phyloP scores from a whole-genome alignment of 306 rosid species.

The Pterocarpus santalinus region DNA sequence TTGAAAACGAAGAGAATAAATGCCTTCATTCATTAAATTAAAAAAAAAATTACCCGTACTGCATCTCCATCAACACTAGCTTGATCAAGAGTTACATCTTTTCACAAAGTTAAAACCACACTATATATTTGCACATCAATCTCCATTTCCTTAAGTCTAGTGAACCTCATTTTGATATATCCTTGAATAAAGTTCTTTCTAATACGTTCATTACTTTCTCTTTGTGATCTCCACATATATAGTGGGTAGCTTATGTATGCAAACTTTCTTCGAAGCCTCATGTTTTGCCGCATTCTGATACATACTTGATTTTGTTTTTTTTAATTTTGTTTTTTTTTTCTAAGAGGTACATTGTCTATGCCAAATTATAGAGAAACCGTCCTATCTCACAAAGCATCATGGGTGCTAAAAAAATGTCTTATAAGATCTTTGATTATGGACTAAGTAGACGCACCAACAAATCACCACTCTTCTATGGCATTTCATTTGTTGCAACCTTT shows the following conservation, averaged over 20 bases:
- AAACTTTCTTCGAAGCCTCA: background rate
- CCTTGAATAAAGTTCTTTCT: background rate
- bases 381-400: background rate
- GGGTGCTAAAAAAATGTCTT: background rate
- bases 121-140: background rate
- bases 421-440: background rate
- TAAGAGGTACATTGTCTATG: background rate
- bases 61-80: background rate
- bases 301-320: too few relatives aligned
- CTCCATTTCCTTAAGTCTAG: background rate
- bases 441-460: slow-evolving; percentile 7
- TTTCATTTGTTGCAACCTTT: background rate
- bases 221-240: background rate
- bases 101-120: background rate
- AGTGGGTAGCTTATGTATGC: background rate
- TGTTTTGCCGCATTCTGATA: background rate
- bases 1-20: slow-evolving; percentile 5
- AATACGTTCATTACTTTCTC: background rate
- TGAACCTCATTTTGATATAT: too few relatives aligned
- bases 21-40: background rate
- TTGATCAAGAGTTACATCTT: background rate
- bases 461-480: slow-evolving; percentile 10
- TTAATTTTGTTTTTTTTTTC: background rate
- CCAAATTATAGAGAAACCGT: background rate
- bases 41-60: too few relatives aligned